Evolutionary conservation across 75 land plant genomes (phyloP).

Genomic region (Chamaecyparis obtusa): DNA sequence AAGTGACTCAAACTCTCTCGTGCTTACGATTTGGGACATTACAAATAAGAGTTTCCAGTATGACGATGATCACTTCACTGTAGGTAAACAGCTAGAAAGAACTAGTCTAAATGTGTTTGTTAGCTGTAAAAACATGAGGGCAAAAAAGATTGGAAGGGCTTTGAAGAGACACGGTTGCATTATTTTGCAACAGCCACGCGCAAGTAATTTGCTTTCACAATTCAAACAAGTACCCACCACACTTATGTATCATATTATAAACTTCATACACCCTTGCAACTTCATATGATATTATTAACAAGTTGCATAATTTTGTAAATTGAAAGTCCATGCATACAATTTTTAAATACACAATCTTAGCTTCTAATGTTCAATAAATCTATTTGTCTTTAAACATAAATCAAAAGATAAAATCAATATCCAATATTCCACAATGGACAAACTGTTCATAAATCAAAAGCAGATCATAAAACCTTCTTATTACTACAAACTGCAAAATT

Average conservation of each 20-base stretch:
- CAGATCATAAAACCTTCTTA: neutral
- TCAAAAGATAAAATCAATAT: neutral
- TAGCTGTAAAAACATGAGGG: no score
- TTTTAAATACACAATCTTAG: neutral
- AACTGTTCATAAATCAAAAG: neutral
- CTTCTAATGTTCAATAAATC: neutral
- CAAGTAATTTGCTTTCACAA: no score
- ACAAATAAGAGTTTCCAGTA: no score
- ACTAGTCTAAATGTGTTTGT: no score
- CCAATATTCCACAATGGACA: neutral
- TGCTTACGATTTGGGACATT: no score
- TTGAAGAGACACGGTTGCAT: no score
- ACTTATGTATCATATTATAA: neutral
- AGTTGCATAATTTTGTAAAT: neutral
- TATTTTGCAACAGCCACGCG: no score
- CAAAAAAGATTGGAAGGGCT: no score
- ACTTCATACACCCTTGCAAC: neutral
- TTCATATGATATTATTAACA: neutral
- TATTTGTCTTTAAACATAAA: neutral
- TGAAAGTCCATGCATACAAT: neutral
- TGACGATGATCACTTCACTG: no score
- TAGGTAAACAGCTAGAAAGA: no score
- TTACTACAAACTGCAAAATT: neutral
- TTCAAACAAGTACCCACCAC: no score
- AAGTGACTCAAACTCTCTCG: no score